These are phyloP conservation scores for Fistulina hepatica DNA, from an alignment of 1,284 basidiomycete species.

Conservation along the genomic window DNA sequence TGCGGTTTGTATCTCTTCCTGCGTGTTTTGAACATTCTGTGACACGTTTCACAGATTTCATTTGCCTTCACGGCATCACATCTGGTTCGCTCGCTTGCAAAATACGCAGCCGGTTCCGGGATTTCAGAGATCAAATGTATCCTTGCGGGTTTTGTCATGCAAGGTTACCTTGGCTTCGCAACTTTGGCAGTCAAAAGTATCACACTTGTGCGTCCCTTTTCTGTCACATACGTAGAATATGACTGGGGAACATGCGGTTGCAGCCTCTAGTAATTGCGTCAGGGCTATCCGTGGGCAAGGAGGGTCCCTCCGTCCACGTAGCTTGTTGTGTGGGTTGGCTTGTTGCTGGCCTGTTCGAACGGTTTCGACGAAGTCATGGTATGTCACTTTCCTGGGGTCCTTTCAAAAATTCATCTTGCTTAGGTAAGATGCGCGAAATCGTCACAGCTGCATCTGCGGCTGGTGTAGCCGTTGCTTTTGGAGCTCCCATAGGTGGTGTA, in stretches of 20 bases:
- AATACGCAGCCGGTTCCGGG: conserved; percentile 94
- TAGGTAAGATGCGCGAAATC: conserved; percentile 93
- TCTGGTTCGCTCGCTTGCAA: conserved; percentile 82
- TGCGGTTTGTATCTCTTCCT: conserved; percentile 49
- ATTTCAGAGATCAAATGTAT: conserved; percentile 99
- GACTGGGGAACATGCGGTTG: conserved; percentile 4
- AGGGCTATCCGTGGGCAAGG: conserved; percentile 94
- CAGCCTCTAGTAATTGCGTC: conserved; percentile 97
- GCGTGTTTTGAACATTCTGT: neutral
- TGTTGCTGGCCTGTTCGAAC: conserved; percentile 72
- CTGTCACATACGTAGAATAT: neutral
- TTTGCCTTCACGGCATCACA: conserved; percentile 83
- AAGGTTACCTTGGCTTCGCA: conserved; percentile 83
- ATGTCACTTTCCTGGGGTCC: neutral
- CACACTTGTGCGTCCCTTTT: conserved; percentile 56
- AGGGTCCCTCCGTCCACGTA: conserved; percentile 96
- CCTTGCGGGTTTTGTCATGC: conserved; percentile 93
- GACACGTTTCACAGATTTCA: conserved; percentile 37
- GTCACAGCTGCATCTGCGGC: conserved; percentile 94
- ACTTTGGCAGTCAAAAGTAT: conserved; percentile 90
- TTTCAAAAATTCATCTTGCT: conserved; percentile 3
- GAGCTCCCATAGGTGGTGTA: conserved; percentile 95
- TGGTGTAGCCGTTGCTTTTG: conserved; percentile 95
- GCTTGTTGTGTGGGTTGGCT: conserved; percentile 90
- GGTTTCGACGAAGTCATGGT: conserved; percentile 78